These are phyloP conservation scores for Novymonas esmeraldas DNA, from an alignment of 208 protist genomes.

Conservation along the genomic window DNA sequence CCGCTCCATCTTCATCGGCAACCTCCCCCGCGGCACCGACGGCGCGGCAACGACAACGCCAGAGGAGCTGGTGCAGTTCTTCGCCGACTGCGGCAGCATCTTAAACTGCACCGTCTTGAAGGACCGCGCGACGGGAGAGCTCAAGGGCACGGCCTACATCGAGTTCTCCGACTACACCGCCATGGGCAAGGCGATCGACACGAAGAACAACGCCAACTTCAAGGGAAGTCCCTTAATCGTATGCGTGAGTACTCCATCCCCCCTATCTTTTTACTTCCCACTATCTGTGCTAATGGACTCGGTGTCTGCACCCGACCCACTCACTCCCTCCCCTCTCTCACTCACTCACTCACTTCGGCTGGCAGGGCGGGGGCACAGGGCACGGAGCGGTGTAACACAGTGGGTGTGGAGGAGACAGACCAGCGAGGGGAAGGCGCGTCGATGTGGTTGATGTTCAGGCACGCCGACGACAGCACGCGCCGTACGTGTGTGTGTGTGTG, in stretches of 20 bases:
- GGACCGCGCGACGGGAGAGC: slow-evolving; percentile 76
- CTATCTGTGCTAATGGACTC: neutral
- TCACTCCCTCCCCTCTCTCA: slow-evolving; percentile 8
- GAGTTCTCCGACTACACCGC: slow-evolving; percentile 80
- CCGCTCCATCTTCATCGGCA: slow-evolving; percentile 87
- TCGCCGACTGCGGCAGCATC: slow-evolving; percentile 77
- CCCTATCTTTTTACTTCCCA: slow-evolving; percentile 8
- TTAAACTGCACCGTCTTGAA: slow-evolving; percentile 85
- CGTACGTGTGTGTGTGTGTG: no score
- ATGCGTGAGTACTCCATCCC: slow-evolving; percentile 58
- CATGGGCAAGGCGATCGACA: slow-evolving; percentile 85
- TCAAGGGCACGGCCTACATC: slow-evolving; percentile 88
- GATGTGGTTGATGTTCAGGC: no score
- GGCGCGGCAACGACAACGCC: slow-evolving; percentile 66
- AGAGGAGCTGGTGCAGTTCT: slow-evolving; percentile 85
- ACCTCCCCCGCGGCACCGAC: slow-evolving; percentile 74
- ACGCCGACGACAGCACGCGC: no score
- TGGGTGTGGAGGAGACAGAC: no score
- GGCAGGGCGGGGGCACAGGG: no score
- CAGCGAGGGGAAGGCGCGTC: no score
- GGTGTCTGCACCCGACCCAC: neutral
- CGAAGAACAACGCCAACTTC: slow-evolving; percentile 85
- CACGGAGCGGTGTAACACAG: no score
- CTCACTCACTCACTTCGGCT: no score
- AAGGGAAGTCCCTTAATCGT: slow-evolving; percentile 89